Evolutionary conservation across 345 rosid species (phyloP), one percentile per base, ranked within the genome.

Genomic region (Arabidopsis arenosa): DNA sequence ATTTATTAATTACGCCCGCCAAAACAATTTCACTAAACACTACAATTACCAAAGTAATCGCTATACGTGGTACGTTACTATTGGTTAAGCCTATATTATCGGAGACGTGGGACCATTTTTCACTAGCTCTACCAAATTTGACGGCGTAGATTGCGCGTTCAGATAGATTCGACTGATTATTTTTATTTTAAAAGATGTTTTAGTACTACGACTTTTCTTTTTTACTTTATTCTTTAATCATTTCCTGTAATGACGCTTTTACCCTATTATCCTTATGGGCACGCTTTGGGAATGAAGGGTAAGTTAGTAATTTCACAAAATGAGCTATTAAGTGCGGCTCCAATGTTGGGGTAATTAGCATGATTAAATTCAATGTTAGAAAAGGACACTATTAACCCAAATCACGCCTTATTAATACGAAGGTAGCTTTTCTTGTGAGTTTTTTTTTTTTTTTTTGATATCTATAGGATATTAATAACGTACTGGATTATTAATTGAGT

Each of bases 1-100:
- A 78, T 37, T 68, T 73, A 58, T 33, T 35, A 66, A 73, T 49
- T 61, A 68, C 83, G 91, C 91, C 91, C 97, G 97, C 97, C 95
- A 91, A 89, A 55, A 72, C 78, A 45, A 21, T 64, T 69, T 63
- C 61, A 3, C 17, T 26, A 65, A 72, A 49, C 60, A 56, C 55
- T 14, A 48, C 70, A 43, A 59, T 43, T 60, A 28, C 72, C 56
- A 18, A 66, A 57, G 68, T 11, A 32, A 69, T 54, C 9, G 4
- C 58, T 3, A 1, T 1, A 81, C 92, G 87, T 86, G 95, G 84
- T 68, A 43, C 9, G 7, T 17, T 65, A 3, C 64, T 1, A 73
- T 28, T 85, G 82, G 88, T 28, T 60, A 0, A 5, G 0, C 11
- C 33, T 26, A 1, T 0, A 45, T 66, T 48, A 56, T 32, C 35